Base-by-base conservation (phyloP, 306 rosid genomes). In the Alnus glutinosa region DNA sequence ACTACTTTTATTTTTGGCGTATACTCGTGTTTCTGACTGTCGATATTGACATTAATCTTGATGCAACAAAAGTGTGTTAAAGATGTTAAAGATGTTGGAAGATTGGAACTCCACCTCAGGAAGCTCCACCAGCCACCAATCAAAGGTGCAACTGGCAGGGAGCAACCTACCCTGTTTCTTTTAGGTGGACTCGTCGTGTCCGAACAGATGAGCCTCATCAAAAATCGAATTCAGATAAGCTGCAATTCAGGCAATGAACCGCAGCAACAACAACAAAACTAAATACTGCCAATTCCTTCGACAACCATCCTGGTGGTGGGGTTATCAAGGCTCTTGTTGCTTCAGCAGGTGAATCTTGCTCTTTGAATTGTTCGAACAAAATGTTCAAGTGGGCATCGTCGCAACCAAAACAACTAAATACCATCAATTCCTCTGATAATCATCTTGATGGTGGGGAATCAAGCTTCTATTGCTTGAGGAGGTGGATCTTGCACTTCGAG, bases 71-170 rank as follows among this genome's bases (percentile, higher is more conserved):
- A 34, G 59, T 74, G 46, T 39, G 52, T 28, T 64, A 37, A 1
- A 75, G 59, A 67, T 39, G 52, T 28, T 64, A 37, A 1, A 75
- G 59, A 67, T 9, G 58, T 47, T 59, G 64, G 51, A 59, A 58
- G 52, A 67, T 74, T 72, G 85, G 83, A 79, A 55, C 74, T 61
- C 79, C 83, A 72, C 75, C 75, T 50, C 83, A 66, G 39, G 70
- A 80, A 18, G 11, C 77, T 57, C 75, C 85, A 73, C 61, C 30
- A 55, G 6, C 69, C n/a, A 78, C 81, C 84, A 79, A 84, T 77
- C 73, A 79, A 68, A 77, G 63, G 36, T 78, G 88, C 81, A 78
- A 80, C 71, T 13, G 36, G 80, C 9, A 62, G 62, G 81, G 77
- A 71, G 82, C 78, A 75, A 57, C 46, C 51, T 49, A 39, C 5